Base-by-base conservation (phyloP, 805 yeast species). In the Lachancea sp. region DNA sequence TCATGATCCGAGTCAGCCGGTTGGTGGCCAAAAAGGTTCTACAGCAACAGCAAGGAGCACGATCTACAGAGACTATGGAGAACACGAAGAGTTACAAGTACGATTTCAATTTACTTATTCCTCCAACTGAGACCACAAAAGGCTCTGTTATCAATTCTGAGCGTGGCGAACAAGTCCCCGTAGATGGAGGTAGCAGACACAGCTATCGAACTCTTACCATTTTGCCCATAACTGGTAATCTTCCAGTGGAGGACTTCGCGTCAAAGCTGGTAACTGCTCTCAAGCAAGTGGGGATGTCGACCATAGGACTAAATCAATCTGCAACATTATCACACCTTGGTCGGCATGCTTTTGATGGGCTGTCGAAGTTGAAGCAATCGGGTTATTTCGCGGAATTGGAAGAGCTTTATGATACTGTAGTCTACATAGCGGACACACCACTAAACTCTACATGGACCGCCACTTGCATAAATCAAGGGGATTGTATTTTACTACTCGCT, bases 401-500 rank as follows among this genome's bases (percentile, higher is more conserved):
- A 67, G 97, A 89, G 52, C 74, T 77, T 46, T 85, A 80, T 58
- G 86, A 90, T 49, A 82, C 87, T n/a, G 83, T 92, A 3, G 77
- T 90, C 2, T 92, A 90, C 55, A 78, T 90, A 9, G 89, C 92
- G 19, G 97, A 92, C 53, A 79, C 96, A 0, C 72, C 83, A 0
- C 77, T 83, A 2, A 78, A 78, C 49, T 83, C 96, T 0, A 72
- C 79, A 15, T 90, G 98, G 98, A 86, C 96, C 0, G 72, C 77
- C 7, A 86, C 96, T 0, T 92, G 97, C 60, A 83, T 90, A 29
- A 78, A 89, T 7, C 97, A 90, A 60, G 97, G 96, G 13, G 97
- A 90, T 61, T 89, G 97, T 65, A 78, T 90, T n/a, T 66, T 92
- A 23, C 65, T 92, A 13, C 61, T 92, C 12, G 97, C 97, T 0